These are phyloP conservation scores for Fusarium siculi DNA, from an alignment of 2,329 filamentous ascomycete species.

Conservation along the genomic window DNA sequence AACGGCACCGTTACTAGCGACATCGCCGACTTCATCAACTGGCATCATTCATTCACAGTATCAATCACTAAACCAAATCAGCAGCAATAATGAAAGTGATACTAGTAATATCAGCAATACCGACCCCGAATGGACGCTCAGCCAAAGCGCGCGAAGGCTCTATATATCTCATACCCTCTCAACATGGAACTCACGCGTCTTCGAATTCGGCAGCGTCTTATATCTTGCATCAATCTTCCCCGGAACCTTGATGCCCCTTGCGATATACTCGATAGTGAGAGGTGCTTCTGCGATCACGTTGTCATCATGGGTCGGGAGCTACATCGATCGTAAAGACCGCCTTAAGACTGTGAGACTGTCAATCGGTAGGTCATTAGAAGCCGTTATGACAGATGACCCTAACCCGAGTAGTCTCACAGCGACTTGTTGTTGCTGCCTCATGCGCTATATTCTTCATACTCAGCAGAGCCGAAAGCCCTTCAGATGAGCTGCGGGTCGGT, in stretches of 20 bases:
- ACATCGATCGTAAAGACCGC: constrained; percentile 66
- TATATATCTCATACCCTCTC: constrained; percentile 71
- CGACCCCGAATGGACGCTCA: constrained; percentile 20
- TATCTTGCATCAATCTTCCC: constrained; percentile 67
- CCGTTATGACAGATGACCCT: background rate
- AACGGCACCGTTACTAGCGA: constrained; percentile 10
- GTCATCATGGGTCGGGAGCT: constrained; percentile 66
- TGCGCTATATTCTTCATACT: constrained; percentile 58
- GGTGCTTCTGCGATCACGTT: constrained; percentile 67
- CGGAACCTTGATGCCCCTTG: constrained; percentile 71
- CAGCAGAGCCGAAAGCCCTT: background rate
- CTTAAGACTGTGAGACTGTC: constrained; percentile 62
- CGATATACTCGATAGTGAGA: constrained; percentile 74
- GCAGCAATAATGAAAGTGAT: background rate
- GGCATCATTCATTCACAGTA: background rate
- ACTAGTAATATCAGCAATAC: background rate
- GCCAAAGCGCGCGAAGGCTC: constrained; percentile 49
- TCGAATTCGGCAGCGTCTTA: constrained; percentile 71
- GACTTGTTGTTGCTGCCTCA: constrained; percentile 57
- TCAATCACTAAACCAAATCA: background rate
- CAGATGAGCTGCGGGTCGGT: constrained; percentile 15
- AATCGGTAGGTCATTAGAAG: constrained; percentile 48
- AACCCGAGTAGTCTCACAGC: constrained; percentile 48
- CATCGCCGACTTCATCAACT: background rate
- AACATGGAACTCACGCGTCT: constrained; percentile 72